These are phyloP conservation scores for Lasiodiplodia hormozganensis DNA, from an alignment of 2,329 filamentous ascomycete genomes.

Conservation along the genomic window DNA sequence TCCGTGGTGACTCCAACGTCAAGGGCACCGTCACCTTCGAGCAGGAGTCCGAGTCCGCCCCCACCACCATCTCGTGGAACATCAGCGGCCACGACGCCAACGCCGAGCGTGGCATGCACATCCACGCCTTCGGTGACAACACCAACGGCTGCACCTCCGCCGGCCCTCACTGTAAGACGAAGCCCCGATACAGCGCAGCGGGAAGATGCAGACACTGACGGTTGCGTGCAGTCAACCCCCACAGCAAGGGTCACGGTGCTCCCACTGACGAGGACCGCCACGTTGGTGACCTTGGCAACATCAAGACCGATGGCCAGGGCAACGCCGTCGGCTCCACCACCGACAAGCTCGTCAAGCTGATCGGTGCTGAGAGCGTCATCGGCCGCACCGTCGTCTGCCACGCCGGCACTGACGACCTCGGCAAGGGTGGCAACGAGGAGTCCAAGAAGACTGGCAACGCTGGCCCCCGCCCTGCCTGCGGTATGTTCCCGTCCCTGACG, in stretches of 20 bases:
- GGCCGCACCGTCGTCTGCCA: slow-evolving; percentile 97
- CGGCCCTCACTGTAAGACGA: slow-evolving; percentile 87
- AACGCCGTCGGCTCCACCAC: slow-evolving; percentile 81
- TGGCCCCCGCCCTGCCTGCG: slow-evolving; percentile 90
- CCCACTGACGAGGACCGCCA: slow-evolving; percentile 84
- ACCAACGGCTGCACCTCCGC: slow-evolving; percentile 99
- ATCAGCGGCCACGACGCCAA: slow-evolving; percentile 92
- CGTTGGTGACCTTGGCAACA: slow-evolving; percentile 97
- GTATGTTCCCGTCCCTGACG: slow-evolving; percentile 51
- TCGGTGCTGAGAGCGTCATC: slow-evolving; percentile 92
- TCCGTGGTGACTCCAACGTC: slow-evolving; percentile 98
- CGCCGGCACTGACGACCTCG: slow-evolving; percentile 94
- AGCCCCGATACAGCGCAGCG: not conserved
- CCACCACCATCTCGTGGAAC: slow-evolving; percentile 90
- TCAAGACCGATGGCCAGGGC: slow-evolving; percentile 92
- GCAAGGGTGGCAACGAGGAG: slow-evolving; percentile 89
- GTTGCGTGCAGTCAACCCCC: slow-evolving; percentile 82
- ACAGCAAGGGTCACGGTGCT: slow-evolving; percentile 89
- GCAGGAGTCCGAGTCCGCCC: slow-evolving; percentile 80
- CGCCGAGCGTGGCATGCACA: slow-evolving; percentile 96
- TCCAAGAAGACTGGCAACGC: slow-evolving; percentile 99
- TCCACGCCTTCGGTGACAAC: slow-evolving; percentile 99
- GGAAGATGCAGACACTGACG: slow-evolving; percentile 25
- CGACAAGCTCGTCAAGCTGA: slow-evolving; percentile 91
- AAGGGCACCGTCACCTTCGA: slow-evolving; percentile 93